A percentile compares a stretch with the other conserved stretches of the same genome.
These are phyloP conservation scores for Boletus fagicola DNA, from an alignment of 768 basidiomycete genomes.

Conservation along the genomic window DNA sequence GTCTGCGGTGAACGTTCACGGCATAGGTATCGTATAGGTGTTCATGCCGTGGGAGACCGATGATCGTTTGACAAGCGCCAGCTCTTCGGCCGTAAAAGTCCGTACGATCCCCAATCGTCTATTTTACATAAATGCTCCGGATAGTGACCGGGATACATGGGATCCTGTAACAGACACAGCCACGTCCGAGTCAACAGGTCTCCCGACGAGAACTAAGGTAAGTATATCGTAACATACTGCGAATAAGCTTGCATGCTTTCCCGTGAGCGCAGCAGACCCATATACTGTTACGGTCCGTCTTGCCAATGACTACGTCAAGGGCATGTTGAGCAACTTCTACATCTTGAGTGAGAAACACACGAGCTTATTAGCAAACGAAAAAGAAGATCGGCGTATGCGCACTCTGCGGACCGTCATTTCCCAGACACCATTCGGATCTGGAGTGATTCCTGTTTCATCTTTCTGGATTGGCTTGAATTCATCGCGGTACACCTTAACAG, in stretches of 20 bases:
- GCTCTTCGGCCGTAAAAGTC: slow-evolving; percentile 54
- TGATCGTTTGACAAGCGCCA: slow-evolving; percentile 56
- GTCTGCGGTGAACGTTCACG: slow-evolving; percentile 36
- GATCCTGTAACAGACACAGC: slow-evolving; percentile 42
- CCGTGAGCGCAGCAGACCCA: slow-evolving; percentile 24
- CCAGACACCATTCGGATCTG: slow-evolving; percentile 65
- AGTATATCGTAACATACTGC: slow-evolving; percentile 41
- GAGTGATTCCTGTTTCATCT: slow-evolving; percentile 74
- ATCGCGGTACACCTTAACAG: slow-evolving; percentile 64
- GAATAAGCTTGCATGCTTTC: slow-evolving; percentile 47
- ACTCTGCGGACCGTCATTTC: slow-evolving; percentile 69
- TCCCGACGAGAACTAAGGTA: not conserved
- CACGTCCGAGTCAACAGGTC: not conserved
- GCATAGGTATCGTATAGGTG: slow-evolving; percentile 53
- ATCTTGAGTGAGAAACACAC: slow-evolving; percentile 39
- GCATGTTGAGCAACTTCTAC: slow-evolving; percentile 69
- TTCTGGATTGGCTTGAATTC: slow-evolving; percentile 46
- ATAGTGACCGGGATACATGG: slow-evolving; percentile 71
- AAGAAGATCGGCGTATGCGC: not conserved
- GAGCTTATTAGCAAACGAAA: not conserved
- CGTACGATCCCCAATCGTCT: slow-evolving; percentile 56
- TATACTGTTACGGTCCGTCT: slow-evolving; percentile 32
- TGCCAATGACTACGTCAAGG: slow-evolving; percentile 70
- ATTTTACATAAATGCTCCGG: slow-evolving; percentile 50
- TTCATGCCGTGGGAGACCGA: slow-evolving; percentile 76